Conservation (phyloP, 2,329 filamentous ascomycete species). For the Parascedosporium putredinis region DNA sequence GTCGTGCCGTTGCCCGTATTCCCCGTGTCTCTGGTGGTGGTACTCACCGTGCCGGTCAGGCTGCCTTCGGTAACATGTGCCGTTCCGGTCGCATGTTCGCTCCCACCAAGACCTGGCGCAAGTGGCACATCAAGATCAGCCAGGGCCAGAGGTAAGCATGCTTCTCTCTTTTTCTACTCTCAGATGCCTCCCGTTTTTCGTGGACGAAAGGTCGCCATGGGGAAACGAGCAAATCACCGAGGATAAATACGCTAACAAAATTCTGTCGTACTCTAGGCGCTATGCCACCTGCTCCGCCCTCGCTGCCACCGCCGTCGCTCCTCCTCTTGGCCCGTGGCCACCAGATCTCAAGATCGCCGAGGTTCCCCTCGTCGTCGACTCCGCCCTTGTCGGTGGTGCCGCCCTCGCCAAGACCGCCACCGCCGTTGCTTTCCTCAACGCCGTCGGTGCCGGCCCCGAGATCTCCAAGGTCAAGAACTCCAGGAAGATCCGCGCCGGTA, state of each 20-base stretch:
- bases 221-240: no score
- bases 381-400: conserved; percentile 70
- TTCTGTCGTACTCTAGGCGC: conserved; percentile 48
- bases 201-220: no score
- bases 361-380: conserved; percentile 94
- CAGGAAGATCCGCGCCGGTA: conserved; percentile 94
- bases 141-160: conserved; percentile 80
- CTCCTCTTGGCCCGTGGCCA: conserved; percentile 97
- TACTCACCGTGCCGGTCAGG: conserved; percentile 99
- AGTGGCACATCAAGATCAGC: conserved; percentile 99
- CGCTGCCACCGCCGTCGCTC: conserved; percentile 88
- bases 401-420: conserved; percentile 80
- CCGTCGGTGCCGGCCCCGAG: conserved; percentile 81
- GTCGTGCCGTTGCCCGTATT: conserved; percentile 99
- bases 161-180: neutral
- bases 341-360: conserved; percentile 85
- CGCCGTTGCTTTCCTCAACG: conserved; percentile 78
- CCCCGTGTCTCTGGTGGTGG: conserved; percentile 99
- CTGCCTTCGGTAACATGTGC: conserved; percentile 99
- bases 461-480: conserved; percentile 93
- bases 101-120: conserved; percentile 99
- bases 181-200: conserved; percentile 7
- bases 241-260: conserved; percentile 16
- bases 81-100: conserved; percentile 99
- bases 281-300: conserved; percentile 97